Base-by-base conservation (phyloP, 352 stramenopile species). In the Globisporangium recalcitrans region DNA sequence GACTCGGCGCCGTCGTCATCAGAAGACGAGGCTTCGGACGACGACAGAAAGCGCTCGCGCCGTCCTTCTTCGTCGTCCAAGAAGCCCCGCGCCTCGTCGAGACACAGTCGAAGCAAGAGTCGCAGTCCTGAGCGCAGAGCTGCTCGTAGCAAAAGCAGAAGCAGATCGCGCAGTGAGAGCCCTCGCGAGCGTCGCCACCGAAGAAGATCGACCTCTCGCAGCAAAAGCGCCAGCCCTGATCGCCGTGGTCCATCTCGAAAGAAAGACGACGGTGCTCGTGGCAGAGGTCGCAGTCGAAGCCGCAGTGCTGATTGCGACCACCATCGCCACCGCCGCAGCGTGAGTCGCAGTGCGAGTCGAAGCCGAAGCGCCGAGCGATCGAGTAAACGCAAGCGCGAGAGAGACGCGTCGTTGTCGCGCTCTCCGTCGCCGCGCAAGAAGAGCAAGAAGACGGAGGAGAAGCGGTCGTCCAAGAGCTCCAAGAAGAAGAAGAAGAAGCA, bases 401-500 rank as follows among this genome's bases (percentile, higher is more conserved):
- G 51, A 57, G 54, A 60, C 4, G 36, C 54, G 10, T 60, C 54
- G 19, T 16, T 36, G 1, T 51, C 53, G 34, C 53, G 48, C 3
- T 63, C 60, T n/a, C 68, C 58, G 3, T 48, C 42, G 9, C 29
- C 51, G 6, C 51, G 58, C 24, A 84, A 74, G 58, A 73, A 62
- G 49, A 73, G 69, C 58, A 81, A 70, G 13, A 73, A 48, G 16
- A 16, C 47, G 8, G 47, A 74, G 46, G 52, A 63, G 29, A 74
- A 66, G 54, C 69, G 62, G 14, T 71, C 69, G 26, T 47, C 54
- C 44, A 79, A 72, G 61, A 64, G 64, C 9, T 77, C 63, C 1
- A 63, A 57, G 58, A 75, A 85, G 51, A 75, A 74, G 46, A 73
- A 75, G 60, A 82, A 70, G 62, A 84, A 83, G 26, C 66, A 84